Percentiles rank a stretch among this genome's conserved stretches.
Evolutionary conservation across 2,329 filamentous ascomycete species (phyloP).

Genomic region (Daldinia sp.): DNA sequence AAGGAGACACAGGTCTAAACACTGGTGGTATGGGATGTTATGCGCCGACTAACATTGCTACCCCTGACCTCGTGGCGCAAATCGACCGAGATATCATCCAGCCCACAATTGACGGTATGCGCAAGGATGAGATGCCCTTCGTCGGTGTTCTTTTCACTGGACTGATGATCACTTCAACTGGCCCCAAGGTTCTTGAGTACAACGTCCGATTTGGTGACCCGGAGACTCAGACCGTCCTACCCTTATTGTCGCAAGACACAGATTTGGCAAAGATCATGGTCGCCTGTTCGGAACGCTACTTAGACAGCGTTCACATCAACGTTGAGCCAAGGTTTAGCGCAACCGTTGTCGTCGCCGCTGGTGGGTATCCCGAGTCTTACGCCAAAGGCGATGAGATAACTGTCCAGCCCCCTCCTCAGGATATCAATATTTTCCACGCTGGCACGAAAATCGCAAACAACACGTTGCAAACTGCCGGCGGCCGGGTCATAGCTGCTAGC

Average conservation of each 20-base stretch:
- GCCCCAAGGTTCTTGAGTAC: conserved; percentile 79
- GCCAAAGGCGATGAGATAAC: conserved; percentile 75
- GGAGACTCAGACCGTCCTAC: conserved; percentile 81
- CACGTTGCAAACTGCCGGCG: conserved; percentile 79
- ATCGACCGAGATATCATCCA: conserved; percentile 86
- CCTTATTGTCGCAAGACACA: conserved; percentile 77
- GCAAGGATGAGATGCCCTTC: conserved; percentile 77
- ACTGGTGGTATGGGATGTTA: conserved; percentile 99
- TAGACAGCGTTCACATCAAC: conserved; percentile 74
- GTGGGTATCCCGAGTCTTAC: conserved; percentile 89
- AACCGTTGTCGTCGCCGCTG: conserved; percentile 92
- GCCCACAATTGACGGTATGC: conserved; percentile 89
- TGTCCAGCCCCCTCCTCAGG: conserved; percentile 55
- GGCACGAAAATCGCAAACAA: conserved; percentile 75
- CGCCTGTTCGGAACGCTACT: conserved; percentile 78
- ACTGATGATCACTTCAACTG: conserved; percentile 78
- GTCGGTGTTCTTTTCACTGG: conserved; percentile 84
- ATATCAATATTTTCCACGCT: conserved; percentile 87
- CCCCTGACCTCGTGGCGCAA: conserved; percentile 75
- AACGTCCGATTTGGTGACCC: conserved; percentile 83
- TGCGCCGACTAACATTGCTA: conserved; percentile 84
- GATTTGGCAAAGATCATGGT: conserved; percentile 91
- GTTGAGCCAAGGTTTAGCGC: conserved; percentile 77
- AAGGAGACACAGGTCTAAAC: conserved; percentile 90
- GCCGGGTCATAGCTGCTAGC: conserved; percentile 92